Evolutionary conservation across 495 filamentous ascomycete species (phyloP).

Genomic region (Echria macrotheca): DNA sequence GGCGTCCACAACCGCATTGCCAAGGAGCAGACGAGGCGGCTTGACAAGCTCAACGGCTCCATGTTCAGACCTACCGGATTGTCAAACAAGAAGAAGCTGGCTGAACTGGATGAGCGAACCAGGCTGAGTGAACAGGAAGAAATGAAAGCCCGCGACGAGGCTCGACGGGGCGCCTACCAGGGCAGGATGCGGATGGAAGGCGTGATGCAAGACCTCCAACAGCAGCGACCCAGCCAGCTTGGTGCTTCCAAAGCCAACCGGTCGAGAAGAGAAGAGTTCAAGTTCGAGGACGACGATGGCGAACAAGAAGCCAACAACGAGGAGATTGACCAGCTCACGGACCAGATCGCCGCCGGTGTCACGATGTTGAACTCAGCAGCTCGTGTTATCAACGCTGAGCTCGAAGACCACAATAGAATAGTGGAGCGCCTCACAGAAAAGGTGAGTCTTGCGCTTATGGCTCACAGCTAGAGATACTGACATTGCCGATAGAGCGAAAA

Average conservation of each 20-base stretch:
- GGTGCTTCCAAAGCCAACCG: slow-evolving; percentile 6
- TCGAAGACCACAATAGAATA: slow-evolving; percentile 5
- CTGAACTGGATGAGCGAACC: background rate
- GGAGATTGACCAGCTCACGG: slow-evolving; percentile 9
- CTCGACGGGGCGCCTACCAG: slow-evolving; percentile 1
- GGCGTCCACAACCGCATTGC: slow-evolving; percentile 10
- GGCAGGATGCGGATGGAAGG: slow-evolving; percentile 3
- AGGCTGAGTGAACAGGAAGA: slow-evolving; percentile 2
- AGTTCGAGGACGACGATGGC: slow-evolving; percentile 23
- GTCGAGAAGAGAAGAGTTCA: slow-evolving; percentile 5
- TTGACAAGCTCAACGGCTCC: slow-evolving; percentile 12
- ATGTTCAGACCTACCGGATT: slow-evolving; percentile 11
- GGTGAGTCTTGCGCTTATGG: too few relatives aligned
- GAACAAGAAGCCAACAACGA: slow-evolving; percentile 9
- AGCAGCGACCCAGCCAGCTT: slow-evolving; percentile 9
- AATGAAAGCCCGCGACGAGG: slow-evolving; percentile 6
- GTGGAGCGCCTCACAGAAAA: slow-evolving; percentile 2
- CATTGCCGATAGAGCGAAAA: slow-evolving; percentile 1
- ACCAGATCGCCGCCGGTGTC: background rate
- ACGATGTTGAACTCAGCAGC: slow-evolving; percentile 2
- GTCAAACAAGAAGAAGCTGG: slow-evolving; percentile 14
- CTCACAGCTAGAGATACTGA: too few relatives aligned
- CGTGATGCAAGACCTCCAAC: slow-evolving; percentile 8
- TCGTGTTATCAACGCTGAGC: background rate
- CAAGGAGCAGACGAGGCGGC: slow-evolving; percentile 9